Base-by-base conservation (phyloP, 306 rosid species). In the Biancaea sappan region DNA sequence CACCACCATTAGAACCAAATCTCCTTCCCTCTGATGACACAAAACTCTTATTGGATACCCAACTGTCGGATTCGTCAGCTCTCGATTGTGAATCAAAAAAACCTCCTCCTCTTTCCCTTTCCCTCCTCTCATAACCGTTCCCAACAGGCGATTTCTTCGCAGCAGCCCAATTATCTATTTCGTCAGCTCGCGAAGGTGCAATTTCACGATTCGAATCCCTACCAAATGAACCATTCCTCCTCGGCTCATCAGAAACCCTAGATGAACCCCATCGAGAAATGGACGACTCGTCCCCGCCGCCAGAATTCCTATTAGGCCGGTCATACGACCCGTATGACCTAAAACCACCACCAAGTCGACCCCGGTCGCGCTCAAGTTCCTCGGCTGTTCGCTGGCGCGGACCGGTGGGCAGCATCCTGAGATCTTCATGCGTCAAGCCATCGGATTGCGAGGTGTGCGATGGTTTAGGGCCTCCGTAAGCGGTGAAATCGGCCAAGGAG, bases 341-440 rank as follows among this genome's bases (percentile, higher is more conserved):
- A 59, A 91, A 89, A 0, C 97, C 97, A 0, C 96, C 92, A 1
- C 97, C 97, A 1, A 86, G 80, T 0, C 91, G 81, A 28, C 25
- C 25, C 16, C 90, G 82, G 69, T 86, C 92, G 21, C 63, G 66
- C 28, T 82, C 89, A 18, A 94, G 80, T 69, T 94, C 98, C 88
- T 94, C 98, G 2, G 88, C 92, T 6, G 98, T 76, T 10, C 97
- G 85, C 82, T 91, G 77, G 69, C 98, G 91, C 0, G 98, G 98
- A 2, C 87, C 98, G 16, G 92, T 94, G 3, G 98, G 97, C 29
- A 94, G 91, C 11, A 24, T 34, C 72, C 86, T 31, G 34, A 84
- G 88, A 76, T 91, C 97, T 41, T 89, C 81, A 19, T 38, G 71
- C 4, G 85, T 75, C 13, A 68, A 78, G 2, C 71, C 69, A 54